Percentiles rank a stretch among this genome's conserved stretches.
Conservation (phyloP, 2,329 filamentous ascomycete species). For the Phaeosphaeriaceae sp. region DNA sequence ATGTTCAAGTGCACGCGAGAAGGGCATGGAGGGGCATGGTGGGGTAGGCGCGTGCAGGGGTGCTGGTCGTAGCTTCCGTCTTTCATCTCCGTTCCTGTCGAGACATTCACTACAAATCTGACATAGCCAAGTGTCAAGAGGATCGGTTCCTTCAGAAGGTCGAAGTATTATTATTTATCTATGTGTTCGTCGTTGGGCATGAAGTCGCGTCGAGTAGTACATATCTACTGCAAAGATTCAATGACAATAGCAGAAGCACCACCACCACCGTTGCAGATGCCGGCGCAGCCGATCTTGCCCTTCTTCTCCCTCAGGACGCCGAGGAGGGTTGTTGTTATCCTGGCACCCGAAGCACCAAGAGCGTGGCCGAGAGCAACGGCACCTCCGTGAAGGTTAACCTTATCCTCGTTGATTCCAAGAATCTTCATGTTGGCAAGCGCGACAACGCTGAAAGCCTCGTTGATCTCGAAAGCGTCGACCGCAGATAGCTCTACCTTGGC, state of each 20-base stretch:
- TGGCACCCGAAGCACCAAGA: slow-evolving; percentile 89
- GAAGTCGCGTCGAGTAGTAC: background rate
- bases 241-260: slow-evolving; percentile 93
- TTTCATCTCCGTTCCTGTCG: background rate
- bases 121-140: too few relatives aligned
- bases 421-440: slow-evolving; percentile 96
- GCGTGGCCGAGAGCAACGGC: slow-evolving; percentile 96
- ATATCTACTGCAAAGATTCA: slow-evolving; percentile 61
- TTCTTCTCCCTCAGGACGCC: slow-evolving; percentile 89
- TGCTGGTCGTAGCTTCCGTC: background rate
- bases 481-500: slow-evolving; percentile 79
- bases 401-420: slow-evolving; percentile 77
- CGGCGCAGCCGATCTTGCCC: slow-evolving; percentile 90
- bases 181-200: slow-evolving; percentile 10
- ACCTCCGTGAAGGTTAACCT: slow-evolving; percentile 94
- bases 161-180: background rate
- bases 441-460: slow-evolving; percentile 98
- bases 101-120: background rate
- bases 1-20: slow-evolving; percentile 20
- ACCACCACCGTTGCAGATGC: slow-evolving; percentile 97
- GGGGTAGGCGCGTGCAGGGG: slow-evolving; percentile 6
- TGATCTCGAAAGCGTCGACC: slow-evolving; percentile 97
- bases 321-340: slow-evolving; percentile 89
- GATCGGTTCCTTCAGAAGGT: too few relatives aligned
- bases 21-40: slow-evolving; percentile 11